These are phyloP conservation scores for Cryptosporidium viatorum DNA, from an alignment of 169 alveolate species.

Conservation along the genomic window DNA sequence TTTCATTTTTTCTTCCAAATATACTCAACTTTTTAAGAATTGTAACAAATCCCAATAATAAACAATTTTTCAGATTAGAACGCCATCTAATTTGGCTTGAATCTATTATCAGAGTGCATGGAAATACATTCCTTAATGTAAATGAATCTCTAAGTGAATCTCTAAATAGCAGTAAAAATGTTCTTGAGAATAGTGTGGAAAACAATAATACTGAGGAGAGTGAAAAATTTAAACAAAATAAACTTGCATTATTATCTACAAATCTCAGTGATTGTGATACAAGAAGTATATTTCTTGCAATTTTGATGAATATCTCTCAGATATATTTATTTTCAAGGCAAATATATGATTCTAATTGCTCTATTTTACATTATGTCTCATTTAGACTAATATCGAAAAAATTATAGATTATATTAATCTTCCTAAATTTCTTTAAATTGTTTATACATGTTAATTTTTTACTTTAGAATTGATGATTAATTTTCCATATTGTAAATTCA, in stretches of 20 bases:
- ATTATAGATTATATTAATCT: not conserved
- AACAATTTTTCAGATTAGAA: conserved; percentile 71
- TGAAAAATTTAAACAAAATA: conserved; percentile 48
- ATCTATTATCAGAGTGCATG: conserved; percentile 78
- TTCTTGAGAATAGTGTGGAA: not conserved
- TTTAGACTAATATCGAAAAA: not conserved
- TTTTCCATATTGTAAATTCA: not conserved
- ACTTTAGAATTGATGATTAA: not conserved
- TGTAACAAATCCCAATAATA: conserved; percentile 71
- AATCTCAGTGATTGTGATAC: conserved; percentile 34
- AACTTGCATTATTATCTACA: conserved; percentile 36
- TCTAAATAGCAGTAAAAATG: not conserved
- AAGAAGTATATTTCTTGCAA: conserved; percentile 56
- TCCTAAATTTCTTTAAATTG: not conserved
- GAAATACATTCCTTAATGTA: conserved; percentile 71
- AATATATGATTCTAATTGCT: conserved; percentile 55
- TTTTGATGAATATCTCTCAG: conserved; percentile 54
- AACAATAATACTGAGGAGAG: not conserved
- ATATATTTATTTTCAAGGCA: conserved; percentile 58
- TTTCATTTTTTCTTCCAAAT: conserved; percentile 79
- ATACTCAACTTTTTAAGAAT: conserved; percentile 77
- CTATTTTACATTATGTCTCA: conserved; percentile 39
- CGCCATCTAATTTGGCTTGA: conserved; percentile 77
- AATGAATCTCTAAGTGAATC: conserved; percentile 8
- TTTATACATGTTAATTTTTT: not conserved